Base-by-base conservation (phyloP, 768 basidiomycete species). In the Russula sp. region DNA sequence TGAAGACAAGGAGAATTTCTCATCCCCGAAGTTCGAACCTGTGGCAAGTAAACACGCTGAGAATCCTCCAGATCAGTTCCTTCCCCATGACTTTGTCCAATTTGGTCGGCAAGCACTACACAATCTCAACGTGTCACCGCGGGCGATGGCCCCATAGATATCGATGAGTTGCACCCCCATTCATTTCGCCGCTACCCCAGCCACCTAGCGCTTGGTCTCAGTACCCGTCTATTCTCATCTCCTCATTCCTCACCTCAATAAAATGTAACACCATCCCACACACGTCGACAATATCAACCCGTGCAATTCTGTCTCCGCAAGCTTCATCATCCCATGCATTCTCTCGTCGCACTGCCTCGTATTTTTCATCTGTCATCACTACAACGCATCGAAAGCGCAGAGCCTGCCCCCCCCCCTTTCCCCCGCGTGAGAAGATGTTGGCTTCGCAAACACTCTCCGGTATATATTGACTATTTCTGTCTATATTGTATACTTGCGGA, bases 1-100 rank as follows among this genome's bases (percentile, higher is more conserved):
- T 57, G 84, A 85, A 65, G 87, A 91, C 75, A 93, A 93, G 80
- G 90, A 93, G 77, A 93, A 93, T 70, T 75, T 85, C 27, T 79
- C 71, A 10, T 73, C 73, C 9, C 71, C 84, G 51, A 79, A 82
- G 34, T 89, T 89, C 69, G 87, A 91, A 75, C 85, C 87, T 59
- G 79, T 84, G 63, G 73, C 89, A 69, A 88, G 84, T 75, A 88
- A 90, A 67, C 82, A 81, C 66, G 76, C 82, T 65, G 89, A 89
- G 71, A 77, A 78, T 59, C 77, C 84, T 39, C 85, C 88, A 53
- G 88, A 91, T 65, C 88, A 90, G 71, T 88, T 79, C 73, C 82
- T 89, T 61, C 89, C 89, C 3, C 87, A 90, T 73, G 89, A 89
- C 75, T 91, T 87, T 72, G 86, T 92, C 68, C 75, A 83, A 40